Percentiles rank a stretch among this genome's conserved stretches.
Evolutionary conservation across 345 rosid species (phyloP).

Genomic region (Isatis tinctoria): DNA sequence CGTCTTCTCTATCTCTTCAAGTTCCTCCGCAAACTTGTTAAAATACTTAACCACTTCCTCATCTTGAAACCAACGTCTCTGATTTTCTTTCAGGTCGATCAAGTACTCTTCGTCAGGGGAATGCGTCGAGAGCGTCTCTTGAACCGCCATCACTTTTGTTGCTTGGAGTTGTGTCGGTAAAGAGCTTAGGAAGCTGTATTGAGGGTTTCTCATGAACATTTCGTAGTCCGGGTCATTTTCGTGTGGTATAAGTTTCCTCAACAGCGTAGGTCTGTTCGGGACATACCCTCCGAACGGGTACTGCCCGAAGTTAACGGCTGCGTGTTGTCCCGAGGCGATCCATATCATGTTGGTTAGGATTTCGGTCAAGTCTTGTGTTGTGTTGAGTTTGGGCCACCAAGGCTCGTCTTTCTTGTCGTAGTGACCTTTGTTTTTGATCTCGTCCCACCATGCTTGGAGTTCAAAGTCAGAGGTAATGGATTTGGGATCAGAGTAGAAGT

Average conservation of each 20-base stretch:
- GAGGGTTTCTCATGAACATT: slow-evolving; percentile 68
- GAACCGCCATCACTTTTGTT: slow-evolving; percentile 95
- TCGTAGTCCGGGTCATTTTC: slow-evolving; percentile 56
- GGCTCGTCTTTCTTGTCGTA: slow-evolving; percentile 72
- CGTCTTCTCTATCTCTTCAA: slow-evolving; percentile 61
- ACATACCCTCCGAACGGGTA: slow-evolving; percentile 95
- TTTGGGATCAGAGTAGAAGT: slow-evolving; percentile 62
- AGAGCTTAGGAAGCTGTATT: slow-evolving; percentile 52
- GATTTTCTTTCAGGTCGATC: slow-evolving; percentile 50
- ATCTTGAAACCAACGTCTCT: slow-evolving; percentile 69
- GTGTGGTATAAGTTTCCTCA: slow-evolving; percentile 70
- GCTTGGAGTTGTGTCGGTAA: slow-evolving; percentile 90
- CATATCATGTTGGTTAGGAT: slow-evolving; percentile 78
- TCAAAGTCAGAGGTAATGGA: slow-evolving; percentile 64
- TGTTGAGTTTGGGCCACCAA: slow-evolving; percentile 92
- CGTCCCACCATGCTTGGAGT: slow-evolving; percentile 94
- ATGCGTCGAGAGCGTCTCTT: slow-evolving; percentile 85
- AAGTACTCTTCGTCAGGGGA: slow-evolving; percentile 86
- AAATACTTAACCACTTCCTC: slow-evolving; percentile 45
- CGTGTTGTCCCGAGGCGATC: slow-evolving; percentile 93
- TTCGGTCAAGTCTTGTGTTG: slow-evolving; percentile 65
- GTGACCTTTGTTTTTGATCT: slow-evolving; percentile 89
- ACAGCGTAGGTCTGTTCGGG: slow-evolving; percentile 80
- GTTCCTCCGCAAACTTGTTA: slow-evolving; percentile 45
- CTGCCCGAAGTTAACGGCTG: slow-evolving; percentile 92